Base-by-base conservation (phyloP, 495 filamentous ascomycete species). In the Penicillium longicatenatum region DNA sequence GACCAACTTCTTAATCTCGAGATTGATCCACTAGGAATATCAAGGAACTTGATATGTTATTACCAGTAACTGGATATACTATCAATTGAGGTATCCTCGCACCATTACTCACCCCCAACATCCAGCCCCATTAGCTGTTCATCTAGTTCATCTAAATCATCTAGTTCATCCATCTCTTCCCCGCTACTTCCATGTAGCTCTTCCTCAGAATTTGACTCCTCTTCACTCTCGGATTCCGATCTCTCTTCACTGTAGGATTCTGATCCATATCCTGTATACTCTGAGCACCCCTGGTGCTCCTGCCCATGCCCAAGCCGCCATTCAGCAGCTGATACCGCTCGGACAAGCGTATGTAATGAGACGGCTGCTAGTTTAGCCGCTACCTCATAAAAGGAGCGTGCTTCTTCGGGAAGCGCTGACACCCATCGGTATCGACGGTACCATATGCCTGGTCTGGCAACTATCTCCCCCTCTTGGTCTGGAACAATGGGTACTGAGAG, bases 391-490 rank as follows among this genome's bases (percentile, higher is more conserved):
- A 92, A 85, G 0, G 57, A 58, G 45, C 69, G 79, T 6, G 84
- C 86, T 0, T 68, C 60, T 12, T 80, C 75, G 5, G 81, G 73
- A 41, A 92, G 70, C 31, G 89, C 82, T 11, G 82, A 78, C 58
- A 76, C 75, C 21, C 62, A 77, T 42, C 82, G 75, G 71, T 85
- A 89, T 10, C 80, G 75, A 58, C 73, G 76, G 58, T 88, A 89
- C 35, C 73, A 70, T 19, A 77, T 77, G 44, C 86, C 86, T 7
- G 83, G 80, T 35, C 80, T 47, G 20, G 43, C 22, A 26, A 12
- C 12, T 26, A n/a, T 73, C 17, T 72, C 65, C 20, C 69, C 58
- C 35, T 67, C 56, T 57, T 67, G 51, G 20, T 69, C 55, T 20
- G 67, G 70, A 47, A 67, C 70, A 52, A 56, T 65, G 55, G 64